Base-by-base conservation (phyloP, 805 yeast species). In the Metschnikowia peoriensis region DNA sequence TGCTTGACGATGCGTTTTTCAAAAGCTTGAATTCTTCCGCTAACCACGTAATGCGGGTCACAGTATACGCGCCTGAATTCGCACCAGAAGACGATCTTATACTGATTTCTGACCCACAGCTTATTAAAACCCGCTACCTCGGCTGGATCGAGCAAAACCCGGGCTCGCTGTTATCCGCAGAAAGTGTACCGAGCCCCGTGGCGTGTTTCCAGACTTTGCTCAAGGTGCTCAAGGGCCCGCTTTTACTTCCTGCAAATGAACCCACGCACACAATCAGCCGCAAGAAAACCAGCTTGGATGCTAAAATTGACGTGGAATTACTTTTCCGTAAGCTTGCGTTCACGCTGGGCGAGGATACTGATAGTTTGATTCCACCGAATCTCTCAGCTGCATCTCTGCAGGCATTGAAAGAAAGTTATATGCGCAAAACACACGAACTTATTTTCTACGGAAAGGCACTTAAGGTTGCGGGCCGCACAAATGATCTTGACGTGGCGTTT, bases 201-300 rank as follows among this genome's bases (percentile, higher is more conserved):
- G 80, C 78, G 42, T 86, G 96, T 59, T 71, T 87, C 22, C 71
- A 73, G 46, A 85, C 89, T 0, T 61, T 89, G 15, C 76, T 79
- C 58, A 83, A 81, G 54, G 85, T 87, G 8, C 69, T 89, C 44
- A 81, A 76, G 56, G 92, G 90, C 1, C 93, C 96, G 0, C 66
- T 89, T 22, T 64, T 72, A 8, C 65, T 77, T 27, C 66, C 63
- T 1, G 69, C 77, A 2, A 69, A 66, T 2, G 79, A 76, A 6
- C 80, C 78, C 10, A 67, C 74, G 2, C 84, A 81, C 60, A 81
- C 86, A 0, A 84, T 90, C 38, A 73, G 77, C 54, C 66, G 81
- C 4, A 65, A 69, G n/a, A 79, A 78, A 54, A 72, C 81, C 14
- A 70, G 77, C 1, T 67, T 87, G 52, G 83, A 80, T 55, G 71